Percentiles rank a stretch among this genome's conserved stretches.
Evolutionary conservation across 2,329 filamentous ascomycete species (phyloP).

Genomic region (Ceratocystis harringtonii): DNA sequence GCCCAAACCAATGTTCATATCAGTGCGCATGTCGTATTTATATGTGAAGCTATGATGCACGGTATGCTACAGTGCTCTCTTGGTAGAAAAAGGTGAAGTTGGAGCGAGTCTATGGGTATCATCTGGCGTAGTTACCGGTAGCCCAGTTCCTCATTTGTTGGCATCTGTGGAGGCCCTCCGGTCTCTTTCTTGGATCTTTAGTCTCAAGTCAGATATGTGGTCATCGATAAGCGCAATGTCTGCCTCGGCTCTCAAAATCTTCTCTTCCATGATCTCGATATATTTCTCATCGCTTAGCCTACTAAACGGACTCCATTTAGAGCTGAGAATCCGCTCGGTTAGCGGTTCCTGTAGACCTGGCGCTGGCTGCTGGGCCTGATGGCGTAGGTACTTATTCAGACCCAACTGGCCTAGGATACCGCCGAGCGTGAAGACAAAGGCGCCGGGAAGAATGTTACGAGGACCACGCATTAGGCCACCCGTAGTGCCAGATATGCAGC

Average conservation of each 20-base stretch:
- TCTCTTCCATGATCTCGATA: conserved; percentile 52
- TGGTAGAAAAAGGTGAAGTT: background rate
- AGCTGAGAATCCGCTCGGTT: conserved; percentile 32
- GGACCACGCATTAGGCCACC: conserved; percentile 42
- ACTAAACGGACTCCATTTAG: conserved; percentile 57
- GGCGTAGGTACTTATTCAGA: conserved; percentile 23
- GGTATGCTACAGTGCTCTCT: background rate
- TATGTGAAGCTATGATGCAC: background rate
- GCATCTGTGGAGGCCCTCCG: background rate
- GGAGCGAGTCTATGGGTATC: background rate
- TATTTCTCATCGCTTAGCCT: conserved; percentile 61
- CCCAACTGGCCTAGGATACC: conserved; percentile 29
- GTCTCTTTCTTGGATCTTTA: conserved; percentile 11
- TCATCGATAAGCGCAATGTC: conserved; percentile 70
- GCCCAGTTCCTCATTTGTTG: background rate
- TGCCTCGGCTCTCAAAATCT: conserved; percentile 53
- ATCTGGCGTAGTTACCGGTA: background rate
- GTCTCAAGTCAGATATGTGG: conserved; percentile 38
- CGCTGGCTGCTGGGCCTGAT: conserved; percentile 25
- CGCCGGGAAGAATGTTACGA: conserved; percentile 36
- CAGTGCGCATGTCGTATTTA: background rate
- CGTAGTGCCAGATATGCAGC: conserved; percentile 50
- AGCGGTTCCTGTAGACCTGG: conserved; percentile 12
- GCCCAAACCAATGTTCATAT: background rate
- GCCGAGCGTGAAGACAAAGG: conserved; percentile 33